Evolutionary conservation across 2,329 filamentous ascomycete species (phyloP).

Genomic region (Pseudogymnoascus sp.): DNA sequence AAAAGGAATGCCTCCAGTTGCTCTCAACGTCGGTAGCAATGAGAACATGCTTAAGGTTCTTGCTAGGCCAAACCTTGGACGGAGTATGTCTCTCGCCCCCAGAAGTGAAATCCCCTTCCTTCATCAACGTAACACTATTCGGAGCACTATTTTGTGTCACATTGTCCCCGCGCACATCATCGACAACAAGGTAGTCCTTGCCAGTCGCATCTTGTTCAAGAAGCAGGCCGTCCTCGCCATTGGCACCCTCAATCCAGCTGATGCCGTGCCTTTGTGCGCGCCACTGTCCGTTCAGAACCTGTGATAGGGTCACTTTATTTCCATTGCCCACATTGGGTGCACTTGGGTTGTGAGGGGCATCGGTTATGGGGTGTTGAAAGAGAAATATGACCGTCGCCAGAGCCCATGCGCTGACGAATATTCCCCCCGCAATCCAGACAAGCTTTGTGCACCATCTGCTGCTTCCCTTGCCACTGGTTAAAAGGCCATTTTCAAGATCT

Average conservation of each 20-base stretch:
- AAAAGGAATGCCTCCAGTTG: constrained; percentile 87
- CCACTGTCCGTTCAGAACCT: constrained; percentile 61
- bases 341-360: constrained; percentile 58
- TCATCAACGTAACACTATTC: constrained; percentile 65
- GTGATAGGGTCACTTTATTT: constrained; percentile 65
- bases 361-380: constrained; percentile 48
- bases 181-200: constrained; percentile 73
- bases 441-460: constrained; percentile 22
- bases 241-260: constrained; percentile 66
- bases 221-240: constrained; percentile 75
- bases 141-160: constrained; percentile 33
- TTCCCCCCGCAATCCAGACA: constrained; percentile 48
- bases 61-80: constrained; percentile 62
- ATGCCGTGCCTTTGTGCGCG: constrained; percentile 55
- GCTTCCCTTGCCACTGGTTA: constrained; percentile 32
- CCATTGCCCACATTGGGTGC: constrained; percentile 56
- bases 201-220: constrained; percentile 59
- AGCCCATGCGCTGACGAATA: constrained; percentile 61
- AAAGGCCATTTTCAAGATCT: constrained; percentile 27
- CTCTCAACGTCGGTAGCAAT: constrained; percentile 62
- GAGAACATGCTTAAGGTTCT: constrained; percentile 77
- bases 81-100: constrained; percentile 48
- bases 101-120: constrained; percentile 53
- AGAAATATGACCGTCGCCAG: constrained; percentile 61
- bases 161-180: constrained; percentile 64